phyloP scores from a whole-genome alignment of 306 rosid genomes.

The Luffa acutangula region DNA sequence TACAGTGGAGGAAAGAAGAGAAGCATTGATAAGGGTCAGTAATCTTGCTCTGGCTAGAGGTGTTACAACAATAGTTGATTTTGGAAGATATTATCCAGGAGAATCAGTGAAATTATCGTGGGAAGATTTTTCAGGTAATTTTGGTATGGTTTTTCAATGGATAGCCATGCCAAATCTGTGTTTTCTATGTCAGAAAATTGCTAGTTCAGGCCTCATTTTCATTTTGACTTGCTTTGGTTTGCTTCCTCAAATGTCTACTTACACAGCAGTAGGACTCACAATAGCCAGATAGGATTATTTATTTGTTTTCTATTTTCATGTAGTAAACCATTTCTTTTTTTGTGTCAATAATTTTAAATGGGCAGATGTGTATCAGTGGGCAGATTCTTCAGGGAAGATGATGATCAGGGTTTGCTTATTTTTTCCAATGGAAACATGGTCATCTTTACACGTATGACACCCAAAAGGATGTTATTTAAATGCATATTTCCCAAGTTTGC shows the following conservation, averaged over 20 bases:
- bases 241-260: background rate
- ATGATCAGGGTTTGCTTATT: slow-evolving; percentile 68
- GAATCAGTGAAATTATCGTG: slow-evolving; percentile 43
- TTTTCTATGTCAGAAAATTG: background rate
- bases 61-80: slow-evolving; percentile 80
- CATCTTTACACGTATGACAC: slow-evolving; percentile 42
- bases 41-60: slow-evolving; percentile 52
- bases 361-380: slow-evolving; percentile 89
- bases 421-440: slow-evolving; percentile 78
- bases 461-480: slow-evolving; percentile 7
- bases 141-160: background rate
- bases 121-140: slow-evolving; percentile 80
- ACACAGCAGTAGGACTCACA: background rate
- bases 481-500: slow-evolving; percentile 2
- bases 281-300: background rate
- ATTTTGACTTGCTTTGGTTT: background rate
- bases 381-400: slow-evolving; percentile 65
- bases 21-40: slow-evolving; percentile 67
- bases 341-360: slow-evolving; percentile 8
- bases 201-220: background rate
- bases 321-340: background rate
- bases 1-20: slow-evolving; percentile 63
- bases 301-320: background rate
- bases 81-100: slow-evolving; percentile 78
- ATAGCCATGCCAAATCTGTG: background rate